phyloP scores from a whole-genome alignment of 2,329 filamentous ascomycete genomes.

The Metarhizium brunneum region DNA sequence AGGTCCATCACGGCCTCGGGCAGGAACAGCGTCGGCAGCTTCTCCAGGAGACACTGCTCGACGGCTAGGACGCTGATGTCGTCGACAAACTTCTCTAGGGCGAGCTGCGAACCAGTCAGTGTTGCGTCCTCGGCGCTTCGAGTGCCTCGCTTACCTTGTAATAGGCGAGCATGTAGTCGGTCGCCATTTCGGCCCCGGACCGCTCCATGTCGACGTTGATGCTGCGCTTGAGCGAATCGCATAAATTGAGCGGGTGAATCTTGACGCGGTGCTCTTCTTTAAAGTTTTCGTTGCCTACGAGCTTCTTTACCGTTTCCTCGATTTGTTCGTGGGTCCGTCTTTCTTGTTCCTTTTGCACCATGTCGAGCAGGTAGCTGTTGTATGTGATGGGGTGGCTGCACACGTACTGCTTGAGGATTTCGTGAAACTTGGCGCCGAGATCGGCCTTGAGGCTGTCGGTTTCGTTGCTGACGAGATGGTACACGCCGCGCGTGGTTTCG shows the following conservation, averaged over 20 bases:
- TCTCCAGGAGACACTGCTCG: slow-evolving; percentile 12
- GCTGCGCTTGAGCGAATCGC: not conserved
- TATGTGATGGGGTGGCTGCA: slow-evolving; percentile 43
- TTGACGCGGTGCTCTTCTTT: not conserved
- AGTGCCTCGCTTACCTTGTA: slow-evolving; percentile 23
- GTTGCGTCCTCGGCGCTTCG: not conserved
- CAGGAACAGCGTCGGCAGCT: slow-evolving; percentile 11
- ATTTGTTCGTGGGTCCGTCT: slow-evolving; percentile 6
- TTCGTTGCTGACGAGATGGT: slow-evolving; percentile 10
- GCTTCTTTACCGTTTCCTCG: not conserved
- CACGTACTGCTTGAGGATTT: slow-evolving; percentile 1
- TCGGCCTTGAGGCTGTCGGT: slow-evolving; percentile 11
- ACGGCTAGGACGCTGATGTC: slow-evolving; percentile 16
- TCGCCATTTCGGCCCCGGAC: slow-evolving; percentile 4
- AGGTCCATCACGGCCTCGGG: slow-evolving; percentile 11
- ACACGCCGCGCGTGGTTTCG: slow-evolving; percentile 8
- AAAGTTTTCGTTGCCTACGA: not conserved
- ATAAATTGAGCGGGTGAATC: not conserved
- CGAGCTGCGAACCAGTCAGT: slow-evolving; percentile 9
- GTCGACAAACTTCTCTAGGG: slow-evolving; percentile 12
- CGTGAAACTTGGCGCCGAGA: slow-evolving; percentile 17
- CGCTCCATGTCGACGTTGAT: slow-evolving; percentile 2
- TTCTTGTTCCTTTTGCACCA: slow-evolving; percentile 20
- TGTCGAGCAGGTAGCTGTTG: slow-evolving; percentile 35
- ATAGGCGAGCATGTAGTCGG: slow-evolving; percentile 30